Base-by-base conservation (phyloP, 768 basidiomycete species). In the Hemileccinum impolitum region DNA sequence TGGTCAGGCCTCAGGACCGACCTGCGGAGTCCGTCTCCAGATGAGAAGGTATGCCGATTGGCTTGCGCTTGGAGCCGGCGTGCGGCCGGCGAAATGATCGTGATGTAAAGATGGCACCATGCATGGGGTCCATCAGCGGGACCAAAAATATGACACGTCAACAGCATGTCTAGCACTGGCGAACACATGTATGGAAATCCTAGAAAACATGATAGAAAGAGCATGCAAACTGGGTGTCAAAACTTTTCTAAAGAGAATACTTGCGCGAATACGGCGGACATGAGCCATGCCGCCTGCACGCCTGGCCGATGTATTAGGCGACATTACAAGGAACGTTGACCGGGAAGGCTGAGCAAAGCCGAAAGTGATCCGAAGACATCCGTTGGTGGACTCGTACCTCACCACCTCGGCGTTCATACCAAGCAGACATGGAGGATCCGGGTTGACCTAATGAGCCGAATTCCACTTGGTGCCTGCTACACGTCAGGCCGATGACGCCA, bases 91-190 rank as follows among this genome's bases (percentile, higher is more conserved):
- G 43, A 53, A 32, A 52, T 51, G 45, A 58, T 25, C 48, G 42
- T 63, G 63, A 61, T 59, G 63, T 65, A 66, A 65, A 56, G 36
- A 43, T 45, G 55, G n/a, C 63, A 61, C 53, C 61, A 59, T 42
- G 46, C 15, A 18, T 52, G 46, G 48, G 43, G 46, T 32, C n/a
- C n/a, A 39, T 51, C 40, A 37, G 48, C 21, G 36, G n/a, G 50
- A 48, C 58, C 54, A 51, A 50, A 48, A 53, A 52, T 60, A 50
- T 45, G 49, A 43, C 43, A 36, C 9, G 26, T 43, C 36, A 43
- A 58, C 49, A 55, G 50, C 39, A 52, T 48, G 39, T 48, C 36
- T 46, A 45, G 25, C n/a, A 47, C n/a, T n/a, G n/a, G 52, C 50
- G 54, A 60, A 56, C 32, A 10, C 38, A 34, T 21, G 37, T 25